Conservation (phyloP, 495 filamentous ascomycete species). For the Daldinia bambusicola region DNA sequence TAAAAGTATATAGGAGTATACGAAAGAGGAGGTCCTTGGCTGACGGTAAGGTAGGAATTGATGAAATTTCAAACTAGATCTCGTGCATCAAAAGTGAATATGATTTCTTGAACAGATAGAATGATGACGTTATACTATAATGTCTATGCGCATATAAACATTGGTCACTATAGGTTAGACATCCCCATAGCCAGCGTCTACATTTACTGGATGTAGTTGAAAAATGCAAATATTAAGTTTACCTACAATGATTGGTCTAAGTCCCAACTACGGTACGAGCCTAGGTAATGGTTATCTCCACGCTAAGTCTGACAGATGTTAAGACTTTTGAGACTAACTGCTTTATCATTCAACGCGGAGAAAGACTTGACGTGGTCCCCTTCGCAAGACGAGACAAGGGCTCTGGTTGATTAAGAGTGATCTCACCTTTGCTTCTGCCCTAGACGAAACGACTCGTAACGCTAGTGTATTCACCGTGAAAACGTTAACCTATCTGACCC, state of each 20-base stretch:
- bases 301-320: conserved; percentile 4
- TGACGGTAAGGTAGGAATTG: no score
- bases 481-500: no score
- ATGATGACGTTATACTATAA: background rate
- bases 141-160: background rate
- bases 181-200: no score
- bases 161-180: no score
- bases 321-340: conserved; percentile 35
- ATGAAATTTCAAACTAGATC: background rate
- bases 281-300: background rate
- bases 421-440: conserved; percentile 19
- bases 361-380: conserved; percentile 37
- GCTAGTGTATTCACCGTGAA: conserved; percentile 35
- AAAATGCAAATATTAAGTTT: no score
- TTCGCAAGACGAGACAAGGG: conserved; percentile 41
- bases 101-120: background rate
- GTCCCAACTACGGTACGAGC: background rate
- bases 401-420: conserved; percentile 34
- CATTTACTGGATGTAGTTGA: no score
- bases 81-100: background rate
- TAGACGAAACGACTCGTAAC: conserved; percentile 35
- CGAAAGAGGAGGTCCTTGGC: no score
- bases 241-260: no score
- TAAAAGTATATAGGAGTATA: no score
- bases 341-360: conserved; percentile 38